These are phyloP conservation scores for Cyberlindnera euphorbiiphila DNA, from an alignment of 805 yeast species.

Conservation along the genomic window DNA sequence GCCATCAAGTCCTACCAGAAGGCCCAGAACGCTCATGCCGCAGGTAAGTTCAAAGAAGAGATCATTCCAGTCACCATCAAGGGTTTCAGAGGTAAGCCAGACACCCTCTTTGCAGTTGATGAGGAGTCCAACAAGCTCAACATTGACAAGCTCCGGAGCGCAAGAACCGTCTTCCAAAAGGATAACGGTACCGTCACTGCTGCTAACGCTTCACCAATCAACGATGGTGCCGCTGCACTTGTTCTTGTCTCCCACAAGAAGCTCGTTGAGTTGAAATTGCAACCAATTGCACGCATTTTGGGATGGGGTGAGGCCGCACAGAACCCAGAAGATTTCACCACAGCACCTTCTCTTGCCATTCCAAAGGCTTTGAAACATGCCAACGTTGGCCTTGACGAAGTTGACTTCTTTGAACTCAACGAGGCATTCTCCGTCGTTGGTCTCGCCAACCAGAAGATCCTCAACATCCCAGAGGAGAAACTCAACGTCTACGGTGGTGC, in stretches of 20 bases:
- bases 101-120: conserved; percentile 63
- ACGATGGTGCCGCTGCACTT: conserved; percentile 98
- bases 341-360: conserved; percentile 91
- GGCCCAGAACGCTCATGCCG: conserved; percentile 75
- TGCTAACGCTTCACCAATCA: conserved; percentile 92
- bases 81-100: conserved; percentile 91
- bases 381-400: conserved; percentile 53
- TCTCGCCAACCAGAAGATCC: conserved; percentile 75
- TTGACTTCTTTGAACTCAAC: conserved; percentile 92
- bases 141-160: conserved; percentile 69
- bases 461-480: conserved; percentile 58
- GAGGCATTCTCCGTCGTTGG: conserved; percentile 99
- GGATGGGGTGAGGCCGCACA: conserved; percentile 99
- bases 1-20: conserved; percentile 83
- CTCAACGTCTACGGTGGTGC: conserved; percentile 94
- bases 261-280: conserved; percentile 79
- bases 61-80: conserved; percentile 85
- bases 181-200: conserved; percentile 97
- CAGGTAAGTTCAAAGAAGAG: conserved; percentile 79
- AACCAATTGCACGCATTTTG: conserved; percentile 81
- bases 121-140: conserved; percentile 81
- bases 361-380: conserved; percentile 96
- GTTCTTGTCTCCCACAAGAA: conserved; percentile 81
- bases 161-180: conserved; percentile 92
- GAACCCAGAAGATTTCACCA: conserved; percentile 90